Conservation (phyloP, 768 basidiomycete species). For the Leccinum uliginosum region DNA sequence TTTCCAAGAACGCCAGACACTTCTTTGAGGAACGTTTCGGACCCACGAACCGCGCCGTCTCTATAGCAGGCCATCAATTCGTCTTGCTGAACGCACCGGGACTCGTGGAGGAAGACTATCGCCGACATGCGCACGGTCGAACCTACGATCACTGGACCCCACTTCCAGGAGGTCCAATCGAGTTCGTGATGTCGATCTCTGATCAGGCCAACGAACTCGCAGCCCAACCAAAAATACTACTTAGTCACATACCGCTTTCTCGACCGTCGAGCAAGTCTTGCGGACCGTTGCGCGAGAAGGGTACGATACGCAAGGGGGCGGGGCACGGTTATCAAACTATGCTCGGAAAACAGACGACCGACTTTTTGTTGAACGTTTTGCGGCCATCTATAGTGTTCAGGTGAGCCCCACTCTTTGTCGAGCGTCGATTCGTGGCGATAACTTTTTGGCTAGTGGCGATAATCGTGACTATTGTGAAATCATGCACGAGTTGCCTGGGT, state of each 20-base stretch:
- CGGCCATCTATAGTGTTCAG: conserved; percentile 69
- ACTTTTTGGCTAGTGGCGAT: conserved; percentile 55
- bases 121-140: conserved; percentile 45
- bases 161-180: conserved; percentile 48
- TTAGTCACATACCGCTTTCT: conserved; percentile 85
- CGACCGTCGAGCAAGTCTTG: conserved; percentile 72
- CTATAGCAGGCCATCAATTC: conserved; percentile 66
- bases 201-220: conserved; percentile 28
- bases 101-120: conserved; percentile 81
- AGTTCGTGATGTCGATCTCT: conserved; percentile 50
- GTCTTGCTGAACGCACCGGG: conserved; percentile 75
- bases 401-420: conserved; percentile 33
- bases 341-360: conserved; percentile 73
- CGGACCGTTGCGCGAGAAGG: conserved; percentile 71
- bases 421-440: background rate
- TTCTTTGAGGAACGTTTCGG: conserved; percentile 68
- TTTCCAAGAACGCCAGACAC: conserved; percentile 50
- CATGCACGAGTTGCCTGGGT: conserved; percentile 41
- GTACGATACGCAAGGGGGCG: conserved; percentile 67
- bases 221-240: conserved; percentile 46
- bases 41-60: conserved; percentile 56
- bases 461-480: conserved; percentile 91
- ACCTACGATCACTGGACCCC: conserved; percentile 56
- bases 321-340: conserved; percentile 82
- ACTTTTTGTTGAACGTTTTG: conserved; percentile 63